Evolutionary conservation across 2,329 filamentous ascomycete genomes (phyloP).

Genomic region (Endocalyx cinctus): DNA sequence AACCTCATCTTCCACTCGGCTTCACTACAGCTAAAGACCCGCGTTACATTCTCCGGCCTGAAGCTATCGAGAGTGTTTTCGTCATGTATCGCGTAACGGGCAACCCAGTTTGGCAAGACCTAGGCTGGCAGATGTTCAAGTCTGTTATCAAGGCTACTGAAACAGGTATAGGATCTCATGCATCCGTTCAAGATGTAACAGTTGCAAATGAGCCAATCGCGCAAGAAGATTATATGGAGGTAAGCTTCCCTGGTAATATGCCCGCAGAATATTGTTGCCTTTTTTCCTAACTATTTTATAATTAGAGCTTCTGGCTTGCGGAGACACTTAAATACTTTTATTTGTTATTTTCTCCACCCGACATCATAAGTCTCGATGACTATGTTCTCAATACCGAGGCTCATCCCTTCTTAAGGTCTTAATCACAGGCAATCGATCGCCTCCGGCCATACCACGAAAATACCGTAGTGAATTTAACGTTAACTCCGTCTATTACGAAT

Average conservation of each 20-base stretch:
- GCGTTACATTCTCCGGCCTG: constrained; percentile 27
- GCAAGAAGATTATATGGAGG: constrained; percentile 40
- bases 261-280: not conserved
- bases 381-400: constrained; percentile 47
- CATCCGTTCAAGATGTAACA: constrained; percentile 34
- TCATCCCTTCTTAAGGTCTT: constrained; percentile 27
- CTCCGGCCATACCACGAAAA: no score
- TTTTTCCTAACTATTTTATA: constrained; percentile 28
- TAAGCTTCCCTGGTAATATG: constrained; percentile 5
- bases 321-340: constrained; percentile 53
- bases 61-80: constrained; percentile 30
- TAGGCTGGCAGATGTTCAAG: constrained; percentile 28
- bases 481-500: no score
- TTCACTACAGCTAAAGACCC: constrained; percentile 49
- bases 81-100: constrained; percentile 28
- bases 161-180: constrained; percentile 20
- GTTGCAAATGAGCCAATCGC: constrained; percentile 36
- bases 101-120: constrained; percentile 19
- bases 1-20: constrained; percentile 37
- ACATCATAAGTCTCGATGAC: constrained; percentile 53
- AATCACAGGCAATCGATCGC: no score
- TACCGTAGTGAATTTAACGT: no score
- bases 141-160: constrained; percentile 21
- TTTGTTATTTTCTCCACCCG: constrained; percentile 46
- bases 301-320: constrained; percentile 59